Conservation (phyloP, 1,139 yeast genomes). For the Geotrichum reessii region DNA sequence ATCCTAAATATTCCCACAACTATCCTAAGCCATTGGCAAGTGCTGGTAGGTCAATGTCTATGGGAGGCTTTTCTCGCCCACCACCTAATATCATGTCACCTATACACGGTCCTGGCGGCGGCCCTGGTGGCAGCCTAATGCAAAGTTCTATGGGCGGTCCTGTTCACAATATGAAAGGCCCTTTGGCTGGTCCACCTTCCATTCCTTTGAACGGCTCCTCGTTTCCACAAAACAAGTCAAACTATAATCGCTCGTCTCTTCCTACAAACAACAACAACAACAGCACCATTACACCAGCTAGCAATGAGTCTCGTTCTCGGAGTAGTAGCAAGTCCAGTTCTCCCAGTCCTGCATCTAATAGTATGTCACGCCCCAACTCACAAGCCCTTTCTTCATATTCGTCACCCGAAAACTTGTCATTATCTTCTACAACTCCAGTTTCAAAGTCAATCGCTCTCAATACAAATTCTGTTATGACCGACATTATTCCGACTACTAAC, state of each 20-base stretch:
- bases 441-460: not conserved
- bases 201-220: not conserved
- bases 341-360: slow-evolving; percentile 14
- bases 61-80: slow-evolving; percentile 9
- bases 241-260: not conserved
- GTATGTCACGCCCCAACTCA: slow-evolving; percentile 15
- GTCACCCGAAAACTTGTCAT: slow-evolving; percentile 9
- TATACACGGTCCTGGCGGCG: not conserved
- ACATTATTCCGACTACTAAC: not conserved
- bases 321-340: slow-evolving; percentile 14
- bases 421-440: slow-evolving; percentile 1
- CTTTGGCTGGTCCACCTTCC: not conserved
- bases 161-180: not conserved
- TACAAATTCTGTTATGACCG: not conserved
- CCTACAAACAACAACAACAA: not conserved
- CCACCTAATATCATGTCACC: not conserved
- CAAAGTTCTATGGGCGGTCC: not conserved
- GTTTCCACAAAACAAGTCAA: not conserved
- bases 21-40: not conserved
- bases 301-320: slow-evolving; percentile 1
- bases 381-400: slow-evolving; percentile 10
- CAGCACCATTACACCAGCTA: not conserved
- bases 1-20: not conserved
- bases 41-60: slow-evolving; percentile 13
- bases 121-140: not conserved